Base-by-base conservation (phyloP, 2,329 filamentous ascomycete species). In the Beauveria scarabaeidicola region DNA sequence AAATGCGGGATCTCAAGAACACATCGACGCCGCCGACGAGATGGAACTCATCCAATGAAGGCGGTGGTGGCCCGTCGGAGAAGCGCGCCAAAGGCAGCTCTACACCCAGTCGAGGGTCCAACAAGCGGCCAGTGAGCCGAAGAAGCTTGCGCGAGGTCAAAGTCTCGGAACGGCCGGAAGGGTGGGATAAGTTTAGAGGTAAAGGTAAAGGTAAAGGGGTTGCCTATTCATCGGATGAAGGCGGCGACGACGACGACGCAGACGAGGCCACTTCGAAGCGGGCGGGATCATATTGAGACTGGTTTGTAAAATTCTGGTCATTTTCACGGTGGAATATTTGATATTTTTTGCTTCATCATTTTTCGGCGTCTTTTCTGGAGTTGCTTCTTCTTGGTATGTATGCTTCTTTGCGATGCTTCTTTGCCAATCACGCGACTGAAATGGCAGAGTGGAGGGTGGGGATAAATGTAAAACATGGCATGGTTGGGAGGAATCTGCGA, bases 1-100 rank as follows among this genome's bases (percentile, higher is more conserved):
- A 94, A 71, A 87, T 96, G 70, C 85, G 89, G 63, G 83, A 85
- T 63, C 74, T 83, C 70, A 83, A 77, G 72, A 74, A 72, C 51
- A 75, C 73, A 43, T 76, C 74, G 32, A 77, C 74, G n/a, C 72
- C 72, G 38, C 75, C 77, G 3, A 81, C 80, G 7, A 74, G 77
- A 29, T 75, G 78, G 55, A 82, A 81, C 64, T 83, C 81, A 9
- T 81, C 75, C 2, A 75, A 74, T 23, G 79, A 52, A 23, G 50
- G 62, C 32, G 64, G 61, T 50, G 58, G 58, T 41, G 75, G 77
- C 57, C 67, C 72, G 11, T 72, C 73, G 3, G 71, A 70, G 40
- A 67, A 64, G 59, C 64, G 61, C 58, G 54, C 61, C 54, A 70
- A 68, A 59, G 64, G 63, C 47, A 65, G 66, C 17, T 54, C 62